phyloP scores from a whole-genome alignment of 2,329 filamentous ascomycete species.

The Drechslera avenae region DNA sequence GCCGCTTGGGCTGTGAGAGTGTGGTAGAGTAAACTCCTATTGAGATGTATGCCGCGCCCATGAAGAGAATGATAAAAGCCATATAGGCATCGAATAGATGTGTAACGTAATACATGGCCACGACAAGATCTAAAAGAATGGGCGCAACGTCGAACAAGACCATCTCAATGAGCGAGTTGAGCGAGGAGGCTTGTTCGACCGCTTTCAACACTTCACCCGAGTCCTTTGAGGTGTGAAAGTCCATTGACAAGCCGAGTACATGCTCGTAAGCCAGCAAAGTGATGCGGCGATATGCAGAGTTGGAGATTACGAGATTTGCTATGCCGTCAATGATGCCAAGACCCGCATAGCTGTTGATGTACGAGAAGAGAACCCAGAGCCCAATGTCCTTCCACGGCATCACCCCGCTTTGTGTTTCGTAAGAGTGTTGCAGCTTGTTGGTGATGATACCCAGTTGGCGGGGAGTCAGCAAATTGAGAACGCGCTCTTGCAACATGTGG shows the following conservation, averaged over 20 bases:
- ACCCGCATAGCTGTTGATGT: constrained; percentile 59
- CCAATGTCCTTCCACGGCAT: constrained; percentile 61
- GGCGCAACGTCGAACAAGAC: constrained; percentile 65
- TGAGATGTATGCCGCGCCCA: constrained; percentile 57
- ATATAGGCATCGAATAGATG: constrained; percentile 64
- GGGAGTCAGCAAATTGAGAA: constrained; percentile 77
- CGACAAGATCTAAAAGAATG: constrained; percentile 64
- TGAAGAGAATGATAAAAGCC: constrained; percentile 47
- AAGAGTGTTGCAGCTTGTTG: constrained; percentile 61
- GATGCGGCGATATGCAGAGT: constrained; percentile 63
- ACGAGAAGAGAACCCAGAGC: constrained; percentile 55
- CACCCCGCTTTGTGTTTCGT: constrained; percentile 45
- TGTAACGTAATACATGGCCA: constrained; percentile 67
- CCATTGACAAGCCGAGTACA: constrained; percentile 70
- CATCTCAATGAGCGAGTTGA: constrained; percentile 65
- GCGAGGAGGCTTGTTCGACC: constrained; percentile 65
- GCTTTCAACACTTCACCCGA: constrained; percentile 69
- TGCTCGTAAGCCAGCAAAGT: constrained; percentile 68
- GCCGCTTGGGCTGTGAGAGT: constrained; percentile 51
- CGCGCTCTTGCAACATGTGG: constrained; percentile 72
- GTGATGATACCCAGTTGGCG: constrained; percentile 80
- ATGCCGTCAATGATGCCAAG: constrained; percentile 57
- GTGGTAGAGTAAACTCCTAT: constrained; percentile 52
- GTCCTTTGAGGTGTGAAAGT: constrained; percentile 70
- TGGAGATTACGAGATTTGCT: constrained; percentile 61